Conservation (phyloP, 2,329 filamentous ascomycete species). For the Monosporascus cannonballus region DNA sequence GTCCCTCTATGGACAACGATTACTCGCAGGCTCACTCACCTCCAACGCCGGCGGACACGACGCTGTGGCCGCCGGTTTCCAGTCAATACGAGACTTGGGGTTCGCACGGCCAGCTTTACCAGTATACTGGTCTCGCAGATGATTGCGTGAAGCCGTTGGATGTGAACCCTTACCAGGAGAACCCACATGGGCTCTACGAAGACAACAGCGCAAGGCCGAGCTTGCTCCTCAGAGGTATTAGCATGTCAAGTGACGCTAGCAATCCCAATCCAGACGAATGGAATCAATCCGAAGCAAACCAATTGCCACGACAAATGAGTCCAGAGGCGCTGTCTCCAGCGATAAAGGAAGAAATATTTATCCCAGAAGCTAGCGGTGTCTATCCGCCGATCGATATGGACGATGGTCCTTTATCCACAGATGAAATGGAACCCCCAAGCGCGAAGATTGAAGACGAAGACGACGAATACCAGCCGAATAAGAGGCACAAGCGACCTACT, state of each 20-base stretch:
- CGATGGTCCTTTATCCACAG: conserved; percentile 11
- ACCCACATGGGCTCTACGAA: conserved; percentile 21
- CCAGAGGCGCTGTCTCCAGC: conserved; percentile 17
- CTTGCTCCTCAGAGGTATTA: conserved; percentile 21
- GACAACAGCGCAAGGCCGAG: conserved; percentile 16
- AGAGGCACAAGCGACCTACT: conserved; percentile 11
- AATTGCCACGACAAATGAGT: conserved; percentile 15
- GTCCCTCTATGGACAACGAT: conserved; percentile 35
- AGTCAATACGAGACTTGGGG: conserved; percentile 19
- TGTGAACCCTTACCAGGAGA: conserved; percentile 26
- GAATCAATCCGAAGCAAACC: conserved; percentile 10
- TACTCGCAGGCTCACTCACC: conserved; percentile 29
- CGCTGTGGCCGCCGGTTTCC: conserved; percentile 24
- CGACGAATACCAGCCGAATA: conserved; percentile 19
- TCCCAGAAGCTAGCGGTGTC: conserved; percentile 7
- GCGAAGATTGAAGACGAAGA: conserved; percentile 16
- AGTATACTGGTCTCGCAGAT: conserved; percentile 24
- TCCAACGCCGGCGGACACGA: conserved; percentile 31
- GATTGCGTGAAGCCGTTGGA: conserved; percentile 30
- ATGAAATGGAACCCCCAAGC: conserved; percentile 10
- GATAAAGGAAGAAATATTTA: conserved; percentile 21
- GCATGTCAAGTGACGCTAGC: conserved; percentile 28
- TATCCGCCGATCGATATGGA: conserved; percentile 13
- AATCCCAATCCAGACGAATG: conserved; percentile 13
- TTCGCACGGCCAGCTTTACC: conserved; percentile 19